These are phyloP conservation scores for Septoria petroselini DNA, from an alignment of 2,329 filamentous ascomycete genomes.

Conservation along the genomic window DNA sequence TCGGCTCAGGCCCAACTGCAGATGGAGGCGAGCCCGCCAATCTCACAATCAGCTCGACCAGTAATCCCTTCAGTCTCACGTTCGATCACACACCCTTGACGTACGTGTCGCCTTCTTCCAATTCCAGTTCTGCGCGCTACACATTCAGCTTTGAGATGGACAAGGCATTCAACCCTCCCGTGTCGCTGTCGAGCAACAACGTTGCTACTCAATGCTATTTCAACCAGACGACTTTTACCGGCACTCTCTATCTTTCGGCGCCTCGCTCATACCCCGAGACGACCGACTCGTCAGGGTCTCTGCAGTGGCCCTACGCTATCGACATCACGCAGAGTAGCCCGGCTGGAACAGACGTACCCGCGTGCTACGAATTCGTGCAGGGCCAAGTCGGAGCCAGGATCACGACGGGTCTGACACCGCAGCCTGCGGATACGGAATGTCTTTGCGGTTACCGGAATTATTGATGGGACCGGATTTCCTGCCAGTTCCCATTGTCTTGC, in stretches of 20 bases:
- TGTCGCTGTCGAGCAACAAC: conserved; percentile 45
- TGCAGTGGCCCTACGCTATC: conserved; percentile 58
- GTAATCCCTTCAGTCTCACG: conserved; percentile 55
- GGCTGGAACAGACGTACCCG: conserved; percentile 51
- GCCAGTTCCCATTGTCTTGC: not conserved
- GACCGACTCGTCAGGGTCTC: conserved; percentile 13
- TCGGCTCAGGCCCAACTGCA: conserved; percentile 59
- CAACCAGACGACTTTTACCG: conserved; percentile 55
- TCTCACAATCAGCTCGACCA: conserved; percentile 48
- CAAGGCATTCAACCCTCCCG: conserved; percentile 53
- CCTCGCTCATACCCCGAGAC: conserved; percentile 21
- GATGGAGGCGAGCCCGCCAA: conserved; percentile 39
- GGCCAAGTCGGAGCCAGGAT: conserved; percentile 40
- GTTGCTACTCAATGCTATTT: conserved; percentile 57
- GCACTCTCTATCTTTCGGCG: conserved; percentile 52
- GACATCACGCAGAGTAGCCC: conserved; percentile 53
- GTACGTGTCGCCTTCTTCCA: conserved; percentile 48
- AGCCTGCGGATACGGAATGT: conserved; percentile 41
- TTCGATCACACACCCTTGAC: conserved; percentile 55
- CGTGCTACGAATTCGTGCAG: conserved; percentile 50
- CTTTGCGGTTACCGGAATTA: conserved; percentile 48
- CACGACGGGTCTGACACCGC: conserved; percentile 36
- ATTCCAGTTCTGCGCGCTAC: conserved; percentile 52
- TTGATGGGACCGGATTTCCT: conserved; percentile 23
- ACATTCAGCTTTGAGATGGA: conserved; percentile 55